These are phyloP conservation scores for Rhynchosporium secalis DNA, from an alignment of 2,329 filamentous ascomycete genomes.

Conservation along the genomic window DNA sequence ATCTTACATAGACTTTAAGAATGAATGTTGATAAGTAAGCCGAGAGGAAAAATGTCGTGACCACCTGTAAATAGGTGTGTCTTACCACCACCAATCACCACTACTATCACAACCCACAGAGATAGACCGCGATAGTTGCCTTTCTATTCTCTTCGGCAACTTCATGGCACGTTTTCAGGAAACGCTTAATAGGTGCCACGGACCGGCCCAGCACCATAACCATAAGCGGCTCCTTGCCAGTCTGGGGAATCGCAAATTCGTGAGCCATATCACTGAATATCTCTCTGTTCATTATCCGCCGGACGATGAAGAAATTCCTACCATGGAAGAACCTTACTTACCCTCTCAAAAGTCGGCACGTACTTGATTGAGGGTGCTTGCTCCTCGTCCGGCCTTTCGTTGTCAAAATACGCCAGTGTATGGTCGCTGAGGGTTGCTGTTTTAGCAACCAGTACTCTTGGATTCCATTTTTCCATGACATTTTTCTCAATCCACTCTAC, in stretches of 20 bases:
- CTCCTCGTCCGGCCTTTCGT: conserved; percentile 28
- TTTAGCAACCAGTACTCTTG: conserved; percentile 47
- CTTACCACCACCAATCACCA: neutral
- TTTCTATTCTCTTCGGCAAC: conserved; percentile 50
- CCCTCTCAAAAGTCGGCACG: conserved; percentile 46
- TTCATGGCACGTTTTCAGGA: conserved; percentile 50
- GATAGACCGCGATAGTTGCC: conserved; percentile 52
- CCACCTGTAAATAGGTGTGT: neutral
- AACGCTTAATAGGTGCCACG: conserved; percentile 48
- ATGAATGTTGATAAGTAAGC: neutral
- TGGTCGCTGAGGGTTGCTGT: conserved; percentile 42
- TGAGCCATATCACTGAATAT: conserved; percentile 35
- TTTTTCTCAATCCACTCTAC: conserved; percentile 49
- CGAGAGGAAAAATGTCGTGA: neutral
- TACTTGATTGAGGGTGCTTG: conserved; percentile 45
- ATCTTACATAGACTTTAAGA: neutral
- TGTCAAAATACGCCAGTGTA: conserved; percentile 46
- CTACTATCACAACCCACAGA: conserved; percentile 41
- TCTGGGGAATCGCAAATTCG: conserved; percentile 48
- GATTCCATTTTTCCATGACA: conserved; percentile 41
- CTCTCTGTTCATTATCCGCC: conserved; percentile 38
- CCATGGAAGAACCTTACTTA: conserved; percentile 51
- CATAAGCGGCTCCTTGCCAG: conserved; percentile 47
- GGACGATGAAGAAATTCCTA: conserved; percentile 48
- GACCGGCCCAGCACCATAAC: conserved; percentile 54